These are phyloP conservation scores for Pythium oligandrum DNA, from an alignment of 352 stramenopile genomes.

Conservation along the genomic window DNA sequence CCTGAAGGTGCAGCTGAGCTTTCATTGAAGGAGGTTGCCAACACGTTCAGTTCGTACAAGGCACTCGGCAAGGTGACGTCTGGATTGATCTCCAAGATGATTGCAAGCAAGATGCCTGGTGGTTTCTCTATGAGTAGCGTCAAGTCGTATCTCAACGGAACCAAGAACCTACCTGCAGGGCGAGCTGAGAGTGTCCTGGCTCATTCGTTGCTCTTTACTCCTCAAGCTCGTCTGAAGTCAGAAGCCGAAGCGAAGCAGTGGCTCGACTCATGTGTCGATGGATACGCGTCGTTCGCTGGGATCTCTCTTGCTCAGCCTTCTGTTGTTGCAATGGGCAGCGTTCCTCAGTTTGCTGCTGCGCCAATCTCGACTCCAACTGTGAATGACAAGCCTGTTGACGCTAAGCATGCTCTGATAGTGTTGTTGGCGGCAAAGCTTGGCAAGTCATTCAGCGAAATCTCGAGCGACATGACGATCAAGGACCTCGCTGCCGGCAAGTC, in stretches of 20 bases:
- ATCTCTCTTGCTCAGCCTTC: constrained; percentile 45
- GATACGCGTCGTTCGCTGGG: constrained; percentile 68
- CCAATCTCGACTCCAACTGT: constrained; percentile 50
- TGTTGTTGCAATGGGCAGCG: constrained; percentile 10
- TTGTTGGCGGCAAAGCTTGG: constrained; percentile 74
- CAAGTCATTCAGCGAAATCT: constrained; percentile 64
- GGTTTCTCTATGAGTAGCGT: constrained; percentile 80
- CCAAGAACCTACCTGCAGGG: constrained; percentile 61
- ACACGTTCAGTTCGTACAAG: constrained; percentile 67
- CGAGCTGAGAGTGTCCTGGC: constrained; percentile 70
- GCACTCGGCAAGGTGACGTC: constrained; percentile 62
- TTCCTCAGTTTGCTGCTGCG: constrained; percentile 34
- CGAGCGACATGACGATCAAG: constrained; percentile 66
- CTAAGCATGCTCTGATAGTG: constrained; percentile 70
- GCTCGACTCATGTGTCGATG: constrained; percentile 65
- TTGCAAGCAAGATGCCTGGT: constrained; percentile 76
- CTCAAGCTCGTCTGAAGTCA: constrained; percentile 62
- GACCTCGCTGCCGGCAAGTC: constrained; percentile 75
- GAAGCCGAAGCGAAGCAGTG: constrained; percentile 71
- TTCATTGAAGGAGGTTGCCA: constrained; percentile 65
- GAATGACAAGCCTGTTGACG: constrained; percentile 53
- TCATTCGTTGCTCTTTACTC: constrained; percentile 56
- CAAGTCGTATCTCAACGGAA: constrained; percentile 53
- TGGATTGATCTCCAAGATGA: constrained; percentile 63
- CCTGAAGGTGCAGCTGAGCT: constrained; percentile 70